phyloP scores from a whole-genome alignment of 2,329 filamentous ascomycete genomes.

The Phaeophleospora eucalypticola region DNA sequence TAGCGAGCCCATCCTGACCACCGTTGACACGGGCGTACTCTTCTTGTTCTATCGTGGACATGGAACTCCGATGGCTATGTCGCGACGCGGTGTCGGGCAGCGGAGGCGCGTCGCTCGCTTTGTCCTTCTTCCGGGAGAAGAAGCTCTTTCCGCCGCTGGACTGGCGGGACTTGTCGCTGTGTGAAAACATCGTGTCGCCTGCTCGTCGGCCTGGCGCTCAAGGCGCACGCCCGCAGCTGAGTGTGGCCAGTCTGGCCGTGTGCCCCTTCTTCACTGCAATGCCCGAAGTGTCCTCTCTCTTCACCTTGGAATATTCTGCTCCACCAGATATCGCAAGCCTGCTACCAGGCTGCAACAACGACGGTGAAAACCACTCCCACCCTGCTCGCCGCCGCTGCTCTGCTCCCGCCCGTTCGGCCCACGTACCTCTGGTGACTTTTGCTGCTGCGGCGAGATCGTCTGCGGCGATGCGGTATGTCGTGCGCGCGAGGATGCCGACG shows the following conservation, averaged over 20 bases:
- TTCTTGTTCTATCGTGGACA: slow-evolving; percentile 29
- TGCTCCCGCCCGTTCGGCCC: neutral
- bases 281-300: neutral
- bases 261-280: neutral
- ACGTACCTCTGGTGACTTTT: neutral
- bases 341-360: neutral
- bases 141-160: slow-evolving; percentile 78
- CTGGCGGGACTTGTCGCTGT: slow-evolving; percentile 73
- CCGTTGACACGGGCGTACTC: slow-evolving; percentile 11
- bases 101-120: slow-evolving; percentile 62
- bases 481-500: neutral
- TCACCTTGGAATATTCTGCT: neutral
- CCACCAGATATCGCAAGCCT: neutral
- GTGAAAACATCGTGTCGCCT: slow-evolving; percentile 32
- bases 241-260: slow-evolving; percentile 8
- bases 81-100: slow-evolving; percentile 62
- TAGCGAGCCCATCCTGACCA: slow-evolving; percentile 57
- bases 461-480: neutral
- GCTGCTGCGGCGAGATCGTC: too few species aligned
- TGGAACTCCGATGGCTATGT: slow-evolving; percentile 64
- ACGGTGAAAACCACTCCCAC: neutral
- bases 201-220: slow-evolving; percentile 13
- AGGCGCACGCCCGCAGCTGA: slow-evolving; percentile 8
- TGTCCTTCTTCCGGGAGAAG: slow-evolving; percentile 84
- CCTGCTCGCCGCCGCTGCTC: neutral